A percentile compares a stretch with the other conserved stretches of the same genome.
These are phyloP conservation scores for Ensete ventricosum DNA, from an alignment of 176 grass and related monocot species.

Conservation along the genomic window DNA sequence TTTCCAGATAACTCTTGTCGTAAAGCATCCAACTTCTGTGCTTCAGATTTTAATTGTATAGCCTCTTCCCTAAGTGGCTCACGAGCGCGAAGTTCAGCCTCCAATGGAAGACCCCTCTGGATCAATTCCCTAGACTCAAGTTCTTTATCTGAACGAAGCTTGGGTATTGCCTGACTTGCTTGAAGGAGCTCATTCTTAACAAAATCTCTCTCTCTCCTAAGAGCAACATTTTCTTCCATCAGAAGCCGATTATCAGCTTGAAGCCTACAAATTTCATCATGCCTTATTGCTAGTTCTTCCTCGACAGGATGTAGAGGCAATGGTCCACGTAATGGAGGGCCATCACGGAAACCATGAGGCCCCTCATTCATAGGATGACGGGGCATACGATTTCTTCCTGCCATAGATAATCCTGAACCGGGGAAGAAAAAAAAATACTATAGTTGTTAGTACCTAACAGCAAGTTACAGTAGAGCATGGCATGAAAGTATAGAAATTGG, in stretches of 20 bases:
- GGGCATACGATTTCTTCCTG: conserved; percentile 36
- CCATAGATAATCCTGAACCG: conserved; percentile 20
- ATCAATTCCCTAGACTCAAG: conserved; percentile 33
- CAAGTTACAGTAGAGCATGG: not conserved
- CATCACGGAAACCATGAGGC: conserved; percentile 17
- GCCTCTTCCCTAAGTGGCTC: conserved; percentile 22
- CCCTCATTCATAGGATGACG: conserved; percentile 22
- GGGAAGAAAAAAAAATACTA: not conserved
- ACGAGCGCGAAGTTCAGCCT: conserved; percentile 30
- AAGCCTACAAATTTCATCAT: conserved; percentile 30
- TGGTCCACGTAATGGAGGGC: conserved; percentile 20
- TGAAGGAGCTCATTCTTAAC: conserved; percentile 27
- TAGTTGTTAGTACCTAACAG: not conserved
- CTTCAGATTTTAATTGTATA: conserved; percentile 23
- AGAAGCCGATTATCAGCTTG: conserved; percentile 23
- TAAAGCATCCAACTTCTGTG: conserved; percentile 16
- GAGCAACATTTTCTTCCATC: conserved; percentile 27
- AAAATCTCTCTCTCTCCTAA: conserved; percentile 27
- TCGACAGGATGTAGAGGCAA: conserved; percentile 12
- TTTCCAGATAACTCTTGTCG: conserved; percentile 28
- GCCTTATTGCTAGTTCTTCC: conserved; percentile 25
- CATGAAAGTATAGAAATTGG: not conserved
- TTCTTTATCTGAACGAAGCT: conserved; percentile 36
- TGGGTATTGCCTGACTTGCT: conserved; percentile 35
- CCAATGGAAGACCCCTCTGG: conserved; percentile 32